Base-by-base conservation (phyloP, 768 basidiomycete species). In the Lactarius quietus region DNA sequence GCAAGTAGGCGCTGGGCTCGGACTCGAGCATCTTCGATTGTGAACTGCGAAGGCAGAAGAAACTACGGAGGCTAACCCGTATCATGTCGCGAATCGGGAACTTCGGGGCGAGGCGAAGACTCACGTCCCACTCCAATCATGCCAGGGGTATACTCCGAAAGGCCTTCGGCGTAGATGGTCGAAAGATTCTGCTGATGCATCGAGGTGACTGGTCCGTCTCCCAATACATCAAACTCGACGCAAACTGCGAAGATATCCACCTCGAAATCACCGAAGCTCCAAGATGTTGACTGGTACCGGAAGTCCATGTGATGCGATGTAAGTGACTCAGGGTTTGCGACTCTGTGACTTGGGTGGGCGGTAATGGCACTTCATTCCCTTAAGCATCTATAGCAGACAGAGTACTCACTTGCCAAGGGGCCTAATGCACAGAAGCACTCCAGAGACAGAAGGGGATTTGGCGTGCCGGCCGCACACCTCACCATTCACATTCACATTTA, bases 401-500 rank as follows among this genome's bases (percentile, higher is more conserved):
- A 51, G 28, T 48, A 65, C 64, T 65, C 60, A 65, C 64, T 41
- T 61, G 18, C 43, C 29, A 48, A 10, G 29, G 48, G 45, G 64
- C 35, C 35, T 18, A 38, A 43, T 28, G n/a, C 48, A 55, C 48
- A 52, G 60, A 65, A 41, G 60, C 28, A 51, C 59, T 51, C 28
- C 61, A 38, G 55, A 57, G 64, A 57, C 54, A 61, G 33, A 35
- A 61, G 60, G 64, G 64, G 64, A 65, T 48, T 52, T 51, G 59
- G 60, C 60, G 64, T 65, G 55, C 55, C 39, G 61, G 31, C 36
- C 60, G 60, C 43, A 51, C 48, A 36, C 48, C 60, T 57, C 60
- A 61, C 29, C 60, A 26, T 52, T 55, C 38, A 57, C 45, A 60
- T 60, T 65, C 54, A 61, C 64, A 65, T 65, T 65, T 65, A 65